phyloP scores from a whole-genome alignment of 306 rosid genomes.

The Senna tora region DNA sequence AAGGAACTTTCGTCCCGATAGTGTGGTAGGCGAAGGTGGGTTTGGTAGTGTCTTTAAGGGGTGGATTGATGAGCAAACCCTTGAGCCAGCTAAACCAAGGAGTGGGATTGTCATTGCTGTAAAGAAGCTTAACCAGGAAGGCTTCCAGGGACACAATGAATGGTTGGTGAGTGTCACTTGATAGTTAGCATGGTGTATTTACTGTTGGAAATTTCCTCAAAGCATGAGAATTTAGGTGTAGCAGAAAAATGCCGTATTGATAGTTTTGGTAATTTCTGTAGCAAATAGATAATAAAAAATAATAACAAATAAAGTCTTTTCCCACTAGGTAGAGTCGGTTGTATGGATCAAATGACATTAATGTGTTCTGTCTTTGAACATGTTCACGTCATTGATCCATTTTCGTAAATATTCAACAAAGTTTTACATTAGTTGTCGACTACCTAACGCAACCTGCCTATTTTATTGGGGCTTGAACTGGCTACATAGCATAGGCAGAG shows the following conservation, averaged over 20 bases:
- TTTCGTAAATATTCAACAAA: too few relatives aligned
- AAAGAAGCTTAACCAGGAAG: constrained; percentile 95
- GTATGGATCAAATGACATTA: too few relatives aligned
- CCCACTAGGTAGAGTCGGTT: too few relatives aligned
- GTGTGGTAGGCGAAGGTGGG: constrained; percentile 98
- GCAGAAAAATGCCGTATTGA: not conserved
- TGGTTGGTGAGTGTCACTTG: constrained; percentile 86
- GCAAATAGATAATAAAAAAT: constrained; percentile 20
- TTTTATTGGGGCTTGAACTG: too few relatives aligned
- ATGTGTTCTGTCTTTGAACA: too few relatives aligned
- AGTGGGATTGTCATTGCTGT: constrained; percentile 89
- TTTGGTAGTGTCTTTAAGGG: constrained; percentile 94
- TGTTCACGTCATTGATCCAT: too few relatives aligned
- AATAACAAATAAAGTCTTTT: too few relatives aligned
- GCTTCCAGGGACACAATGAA: constrained; percentile 94
- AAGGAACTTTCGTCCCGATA: constrained; percentile 94
- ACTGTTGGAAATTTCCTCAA: constrained; percentile 9
- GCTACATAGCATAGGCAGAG: too few relatives aligned
- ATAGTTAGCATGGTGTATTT: constrained; percentile 16
- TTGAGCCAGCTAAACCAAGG: constrained; percentile 79
- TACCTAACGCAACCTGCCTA: too few relatives aligned
- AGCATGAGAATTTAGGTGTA: constrained; percentile 18
- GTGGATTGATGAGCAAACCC: constrained; percentile 86
- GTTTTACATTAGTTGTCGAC: too few relatives aligned
- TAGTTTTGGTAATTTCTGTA: constrained; percentile 20